Evolutionary conservation across 495 filamentous ascomycete genomes (phyloP), one percentile per base, ranked within the genome.

Genomic region (Peziza echinospora): DNA sequence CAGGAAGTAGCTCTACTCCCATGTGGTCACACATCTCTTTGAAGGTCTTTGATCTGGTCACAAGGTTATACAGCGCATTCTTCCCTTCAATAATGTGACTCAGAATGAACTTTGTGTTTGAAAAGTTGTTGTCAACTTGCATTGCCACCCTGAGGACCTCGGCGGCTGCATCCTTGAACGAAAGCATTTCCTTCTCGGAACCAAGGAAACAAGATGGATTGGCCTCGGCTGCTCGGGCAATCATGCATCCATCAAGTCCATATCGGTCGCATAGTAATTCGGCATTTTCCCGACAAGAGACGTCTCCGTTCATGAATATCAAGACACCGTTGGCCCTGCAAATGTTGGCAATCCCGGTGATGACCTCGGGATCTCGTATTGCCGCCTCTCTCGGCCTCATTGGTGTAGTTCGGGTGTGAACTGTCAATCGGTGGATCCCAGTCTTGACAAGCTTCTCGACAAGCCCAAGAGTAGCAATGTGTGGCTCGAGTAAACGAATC

Each of bases 301-400:
- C 84, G 56, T 97, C 89, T 10, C 89, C 89, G 58, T 97, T 97
- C 77, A 93, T 85, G 10, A 94, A 60, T 54, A 84, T 89, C 3
- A 84, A 82, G 7, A 97, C 82, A 8, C 86, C 84, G 2, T 75
- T 76, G 43, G 84, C 73, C 26, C 71, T 72, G 56, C 89, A 97
- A 5, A 92, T 65, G 11, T 70, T 62, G 0, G 67, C 76, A 43
- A 97, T 67, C 79, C 87, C 87, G 26, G 67, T 67, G 44, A 97
- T 65, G 63, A 93, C 84, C 19, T 37, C 3, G 3, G 30, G 30
- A 21, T 80, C 80, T 13, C 91, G 71, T 41, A 94, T 81, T 2
- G 89, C 89, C 25, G 76, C 69, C 56, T 94, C 84, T 10, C 84
- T 65, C 8, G 87, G 84, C 22, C 89, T 76, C 89, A 96, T 96